Conservation (phyloP, 2,329 filamentous ascomycete genomes). For the Magnaporthales sp. region DNA sequence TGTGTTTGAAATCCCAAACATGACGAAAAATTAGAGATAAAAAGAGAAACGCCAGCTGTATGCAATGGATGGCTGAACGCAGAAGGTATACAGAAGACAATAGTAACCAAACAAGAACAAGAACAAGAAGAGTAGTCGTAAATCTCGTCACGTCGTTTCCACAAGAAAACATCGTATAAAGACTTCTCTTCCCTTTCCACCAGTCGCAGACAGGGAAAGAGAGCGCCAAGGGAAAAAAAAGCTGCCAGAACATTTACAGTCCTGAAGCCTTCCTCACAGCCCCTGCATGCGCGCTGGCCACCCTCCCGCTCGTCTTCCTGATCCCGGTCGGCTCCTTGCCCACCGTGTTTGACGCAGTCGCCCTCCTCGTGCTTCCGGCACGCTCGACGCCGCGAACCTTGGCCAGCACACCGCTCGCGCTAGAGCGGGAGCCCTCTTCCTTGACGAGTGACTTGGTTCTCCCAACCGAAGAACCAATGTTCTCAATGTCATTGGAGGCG, state of each 20-base stretch:
- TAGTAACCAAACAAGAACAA: neutral
- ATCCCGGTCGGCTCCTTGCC: conserved; percentile 44
- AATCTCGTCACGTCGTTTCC: conserved; percentile 2
- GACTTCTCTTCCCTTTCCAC: neutral
- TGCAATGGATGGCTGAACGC: neutral
- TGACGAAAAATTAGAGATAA: neutral
- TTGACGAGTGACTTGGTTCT: conserved; percentile 40
- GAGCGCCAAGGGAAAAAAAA: neutral
- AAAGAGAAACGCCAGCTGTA: conserved; percentile 2
- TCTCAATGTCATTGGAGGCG: conserved; percentile 62
- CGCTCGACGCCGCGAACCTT: conserved; percentile 48
- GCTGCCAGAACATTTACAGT: conserved; percentile 6
- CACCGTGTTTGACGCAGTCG: conserved; percentile 29
- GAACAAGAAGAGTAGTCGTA: neutral
- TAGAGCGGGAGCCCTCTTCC: conserved; percentile 41
- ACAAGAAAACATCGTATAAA: neutral
- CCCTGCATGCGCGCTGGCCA: conserved; percentile 42
- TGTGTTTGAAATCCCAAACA: neutral
- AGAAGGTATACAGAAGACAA: neutral
- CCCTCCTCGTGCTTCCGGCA: conserved; percentile 42
- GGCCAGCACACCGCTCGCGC: conserved; percentile 46
- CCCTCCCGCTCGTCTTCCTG: conserved; percentile 57
- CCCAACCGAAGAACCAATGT: conserved; percentile 43
- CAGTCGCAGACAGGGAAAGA: neutral
- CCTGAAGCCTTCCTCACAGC: conserved; percentile 48